A percentile compares a stretch with the other conserved stretches of the same genome.
Conservation (phyloP, 2,329 filamentous ascomycete genomes). For the Neophaeococcomyces aloes region DNA sequence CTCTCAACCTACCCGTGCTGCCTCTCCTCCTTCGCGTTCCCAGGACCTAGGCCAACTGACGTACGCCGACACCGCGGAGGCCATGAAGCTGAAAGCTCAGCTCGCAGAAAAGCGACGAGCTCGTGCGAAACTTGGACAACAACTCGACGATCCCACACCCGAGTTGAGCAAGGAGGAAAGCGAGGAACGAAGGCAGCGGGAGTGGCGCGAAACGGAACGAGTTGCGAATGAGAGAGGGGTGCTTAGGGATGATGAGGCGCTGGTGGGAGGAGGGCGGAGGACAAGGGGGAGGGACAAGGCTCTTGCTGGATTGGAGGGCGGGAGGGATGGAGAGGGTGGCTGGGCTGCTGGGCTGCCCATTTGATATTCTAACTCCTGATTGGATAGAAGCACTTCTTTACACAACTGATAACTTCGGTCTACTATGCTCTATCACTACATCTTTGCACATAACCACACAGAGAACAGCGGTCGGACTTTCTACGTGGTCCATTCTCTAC, state of each 20-base stretch:
- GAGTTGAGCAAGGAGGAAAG: conserved; percentile 26
- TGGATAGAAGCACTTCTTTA: too few species aligned
- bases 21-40: conserved; percentile 27
- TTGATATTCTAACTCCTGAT: too few species aligned
- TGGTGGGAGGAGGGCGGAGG: background rate
- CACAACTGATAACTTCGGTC: too few species aligned
- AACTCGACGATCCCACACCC: conserved; percentile 27
- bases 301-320: background rate
- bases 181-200: conserved; percentile 28
- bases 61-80: conserved; percentile 40
- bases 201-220: conserved; percentile 12
- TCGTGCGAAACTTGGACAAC: conserved; percentile 28
- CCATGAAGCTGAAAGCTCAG: conserved; percentile 46
- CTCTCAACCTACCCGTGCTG: conserved; percentile 16
- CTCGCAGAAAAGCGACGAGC: conserved; percentile 36
- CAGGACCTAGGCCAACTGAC: conserved; percentile 38
- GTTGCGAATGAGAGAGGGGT: background rate
- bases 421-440: conserved; percentile 25
- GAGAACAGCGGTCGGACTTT: too few species aligned
- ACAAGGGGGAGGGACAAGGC: conserved; percentile 5
- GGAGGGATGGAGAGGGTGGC: too few species aligned
- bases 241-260: conserved; percentile 1
- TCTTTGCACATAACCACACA: too few species aligned
- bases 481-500: too few species aligned
- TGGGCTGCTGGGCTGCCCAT: too few species aligned